Base-by-base conservation (phyloP, 192 early-diverging fungal genomes). In the Umbelopsis isabellina region DNA sequence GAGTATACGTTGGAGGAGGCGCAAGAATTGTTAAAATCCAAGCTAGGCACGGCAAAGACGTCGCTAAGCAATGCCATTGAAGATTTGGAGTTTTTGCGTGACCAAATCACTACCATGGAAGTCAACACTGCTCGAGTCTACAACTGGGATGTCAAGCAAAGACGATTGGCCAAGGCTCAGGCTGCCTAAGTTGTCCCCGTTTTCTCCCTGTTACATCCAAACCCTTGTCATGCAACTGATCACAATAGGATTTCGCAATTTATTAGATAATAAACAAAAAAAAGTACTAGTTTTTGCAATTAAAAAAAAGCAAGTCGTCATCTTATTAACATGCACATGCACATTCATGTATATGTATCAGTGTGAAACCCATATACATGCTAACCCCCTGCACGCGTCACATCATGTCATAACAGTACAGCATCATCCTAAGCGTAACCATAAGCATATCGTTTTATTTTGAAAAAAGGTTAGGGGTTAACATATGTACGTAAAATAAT, bases 61-160 rank as follows among this genome's bases (percentile, higher is more conserved):
- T 87, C 86, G 46, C 79, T 96, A 55, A 80, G 83, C 68, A 88
- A 95, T 51, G 88, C 92, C 0, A 82, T 88, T 3, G 96, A 99
- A 75, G 97, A 99, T 81, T 82, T 97, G 18, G 92, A 91, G 74
- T 99, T 95, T 72, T 73, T 99, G 81, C 86, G 93, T 68, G 95
- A 97, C 69, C 97, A 99, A 80, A 95, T 99, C 79, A 99, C 97
- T 1, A 98, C 95, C n/a, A 98, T 99, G 95, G 97, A 99, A 78
- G 97, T 94, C 80, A 94, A 94, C 84, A 95, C 89, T 45, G 97
- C 97, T 16, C 89, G 97, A 13, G 94, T 99, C 15, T 97, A 95
- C 77, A 99, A 99, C 84, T 95, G 94, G 91, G 97, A 99, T 76
- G 97, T 99, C 46, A 95, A 94, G 75, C 87, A 87, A 67, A 81